Conservation (phyloP, 805 yeast species). For the Ogataea kodamae region DNA sequence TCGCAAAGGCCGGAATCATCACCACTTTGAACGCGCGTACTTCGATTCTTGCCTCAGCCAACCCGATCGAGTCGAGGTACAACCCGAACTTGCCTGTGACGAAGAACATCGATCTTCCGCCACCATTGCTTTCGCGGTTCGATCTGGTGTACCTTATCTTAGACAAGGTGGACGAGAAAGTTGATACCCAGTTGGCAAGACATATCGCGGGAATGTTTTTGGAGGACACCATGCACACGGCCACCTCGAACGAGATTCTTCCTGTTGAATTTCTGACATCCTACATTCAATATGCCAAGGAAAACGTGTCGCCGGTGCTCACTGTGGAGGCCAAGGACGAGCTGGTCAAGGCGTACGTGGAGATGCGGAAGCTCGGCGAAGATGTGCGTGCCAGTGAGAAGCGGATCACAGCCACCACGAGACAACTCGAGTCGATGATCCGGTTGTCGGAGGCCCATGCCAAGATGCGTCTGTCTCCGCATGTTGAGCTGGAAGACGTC, state of each 20-base stretch:
- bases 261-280: constrained; percentile 85
- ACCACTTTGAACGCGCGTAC: constrained; percentile 96
- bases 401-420: constrained; percentile 95
- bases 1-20: constrained; percentile 97
- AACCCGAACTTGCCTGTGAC: constrained; percentile 95
- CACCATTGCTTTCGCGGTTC: constrained; percentile 90
- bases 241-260: constrained; percentile 60
- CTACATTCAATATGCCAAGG: constrained; percentile 94
- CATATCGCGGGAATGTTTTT: constrained; percentile 90
- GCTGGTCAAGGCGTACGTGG: constrained; percentile 84
- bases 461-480: constrained; percentile 76
- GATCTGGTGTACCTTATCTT: constrained; percentile 89
- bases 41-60: constrained; percentile 92
- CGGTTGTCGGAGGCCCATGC: constrained; percentile 96
- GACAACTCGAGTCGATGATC: constrained; percentile 95
- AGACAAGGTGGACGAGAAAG: constrained; percentile 84
- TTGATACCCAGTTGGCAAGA: constrained; percentile 81
- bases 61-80: constrained; percentile 93
- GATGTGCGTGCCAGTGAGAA: constrained; percentile 82
- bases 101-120: constrained; percentile 92
- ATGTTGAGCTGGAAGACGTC: constrained; percentile 78
- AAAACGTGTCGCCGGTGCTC: constrained; percentile 73
- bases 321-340: constrained; percentile 79
- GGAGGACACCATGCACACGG: constrained; percentile 80
- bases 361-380: constrained; percentile 91